Conservation (phyloP, 352 stramenopile species). For the Phytophthora citricola region DNA sequence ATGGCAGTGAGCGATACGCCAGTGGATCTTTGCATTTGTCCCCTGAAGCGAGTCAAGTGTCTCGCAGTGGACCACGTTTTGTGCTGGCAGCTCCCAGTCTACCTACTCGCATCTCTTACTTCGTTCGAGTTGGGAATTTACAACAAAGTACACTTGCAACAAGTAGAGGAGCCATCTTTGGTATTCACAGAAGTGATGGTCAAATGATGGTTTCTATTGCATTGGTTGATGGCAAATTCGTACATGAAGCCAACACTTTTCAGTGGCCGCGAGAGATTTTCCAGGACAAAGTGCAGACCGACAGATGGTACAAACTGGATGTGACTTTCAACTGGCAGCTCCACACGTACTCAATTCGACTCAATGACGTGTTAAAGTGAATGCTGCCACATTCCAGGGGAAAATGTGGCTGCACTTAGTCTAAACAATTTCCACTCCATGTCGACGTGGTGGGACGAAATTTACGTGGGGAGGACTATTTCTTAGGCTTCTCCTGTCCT, state of each 20-base stretch:
- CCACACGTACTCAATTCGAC: slow-evolving; percentile 83
- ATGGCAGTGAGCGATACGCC: slow-evolving; percentile 48
- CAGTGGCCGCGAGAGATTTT: slow-evolving; percentile 58
- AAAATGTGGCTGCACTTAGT: slow-evolving; percentile 61
- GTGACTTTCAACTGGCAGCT: slow-evolving; percentile 89
- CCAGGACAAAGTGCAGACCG: slow-evolving; percentile 57
- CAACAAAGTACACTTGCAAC: slow-evolving; percentile 43
- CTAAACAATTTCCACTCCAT: slow-evolving; percentile 85
- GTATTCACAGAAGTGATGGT: slow-evolving; percentile 44
- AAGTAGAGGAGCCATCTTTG: slow-evolving; percentile 74
- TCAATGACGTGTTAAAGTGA: slow-evolving; percentile 92
- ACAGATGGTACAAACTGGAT: slow-evolving; percentile 96
- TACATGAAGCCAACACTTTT: slow-evolving; percentile 78
- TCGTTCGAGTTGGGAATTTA: slow-evolving; percentile 68
- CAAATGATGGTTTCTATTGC: slow-evolving; percentile 74
- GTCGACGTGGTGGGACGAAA: slow-evolving; percentile 95
- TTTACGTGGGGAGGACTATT: slow-evolving; percentile 93
- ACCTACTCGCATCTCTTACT: slow-evolving; percentile 80
- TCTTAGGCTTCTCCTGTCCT: slow-evolving; percentile 93
- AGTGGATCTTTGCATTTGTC: slow-evolving; percentile 40
- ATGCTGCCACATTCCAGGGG: slow-evolving; percentile 55
- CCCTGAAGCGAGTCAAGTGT: slow-evolving; percentile 27
- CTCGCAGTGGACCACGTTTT: slow-evolving; percentile 59
- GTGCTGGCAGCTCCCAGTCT: slow-evolving; percentile 28
- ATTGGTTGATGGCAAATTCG: slow-evolving; percentile 70